Base-by-base conservation (phyloP, 495 filamentous ascomycete genomes). In the Elaphomyces granulatus region DNA sequence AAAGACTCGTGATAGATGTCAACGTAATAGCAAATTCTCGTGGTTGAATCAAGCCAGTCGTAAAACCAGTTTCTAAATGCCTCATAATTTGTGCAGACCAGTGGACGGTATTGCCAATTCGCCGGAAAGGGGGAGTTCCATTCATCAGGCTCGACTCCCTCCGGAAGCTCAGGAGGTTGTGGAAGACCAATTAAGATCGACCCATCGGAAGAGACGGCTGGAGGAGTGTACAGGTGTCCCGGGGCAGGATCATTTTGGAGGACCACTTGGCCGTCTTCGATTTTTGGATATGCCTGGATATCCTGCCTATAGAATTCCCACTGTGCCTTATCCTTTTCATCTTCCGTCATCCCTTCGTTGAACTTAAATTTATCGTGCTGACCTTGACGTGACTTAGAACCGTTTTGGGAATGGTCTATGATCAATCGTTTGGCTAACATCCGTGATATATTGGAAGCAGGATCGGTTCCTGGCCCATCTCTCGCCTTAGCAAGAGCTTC, bases 1-100 rank as follows among this genome's bases (percentile, higher is more conserved):
- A 60, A 63, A 1, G 58, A 32, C 15, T 36, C 12, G 32, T 56
- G 59, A 15, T 49, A 54, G 20, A 60, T 60, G 28, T 63, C 49
- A 2, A 50, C 54, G 2, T 38, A 16, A 15, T 32, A 41, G 7
- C 37, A 26, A 0, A 32, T 36, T 0, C 15, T 6, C 8, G 51
- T 45, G 10, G 51, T 51, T 1, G 34, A 19, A 4, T 57, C 37
- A 3, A 59, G 40, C 57, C 55, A 60, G 8, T 16, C 15, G 2
- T 43, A 43, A 21, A 58, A 54, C 15, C 43, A 28, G 19, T 42
- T 36, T 12, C 40, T 49, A 15, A 6, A 20, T n/a, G 12, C 36
- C 4, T 50, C 41, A 4, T 38, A 40, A 34, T 35, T 40, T 15
- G 43, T 37, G 36, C 38, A 47, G 14, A 4, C 32, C 1, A 21